Conservation (phyloP, 1,139 yeast species). For the Yamadazyma trypodendri region DNA sequence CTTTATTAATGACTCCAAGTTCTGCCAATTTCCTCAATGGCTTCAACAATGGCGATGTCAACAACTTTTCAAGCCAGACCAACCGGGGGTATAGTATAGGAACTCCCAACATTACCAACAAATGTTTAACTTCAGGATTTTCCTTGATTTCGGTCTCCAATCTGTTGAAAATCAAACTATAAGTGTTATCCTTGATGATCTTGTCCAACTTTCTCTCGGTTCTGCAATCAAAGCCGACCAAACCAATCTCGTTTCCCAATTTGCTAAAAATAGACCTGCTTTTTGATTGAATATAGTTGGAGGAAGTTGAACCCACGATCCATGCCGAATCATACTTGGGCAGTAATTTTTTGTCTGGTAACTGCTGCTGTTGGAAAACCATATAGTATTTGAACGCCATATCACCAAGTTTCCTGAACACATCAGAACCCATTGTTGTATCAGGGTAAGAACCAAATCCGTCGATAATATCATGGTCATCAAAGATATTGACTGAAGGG, state of each 20-base stretch:
- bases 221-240: conserved; percentile 86
- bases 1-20: conserved; percentile 62
- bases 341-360: conserved; percentile 41
- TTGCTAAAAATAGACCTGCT: conserved; percentile 70
- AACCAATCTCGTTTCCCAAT: conserved; percentile 69
- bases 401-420: conserved; percentile 70
- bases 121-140: conserved; percentile 62
- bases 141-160: conserved; percentile 50
- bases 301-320: conserved; percentile 44
- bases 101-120: conserved; percentile 83
- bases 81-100: conserved; percentile 93
- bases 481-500: conserved; percentile 82
- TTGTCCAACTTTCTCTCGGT: conserved; percentile 74
- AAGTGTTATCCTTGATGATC: conserved; percentile 57
- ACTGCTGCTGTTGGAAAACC: conserved; percentile 85
- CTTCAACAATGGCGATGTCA: conserved; percentile 57
- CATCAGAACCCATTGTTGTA: conserved; percentile 65
- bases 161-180: conserved; percentile 60
- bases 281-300: conserved; percentile 63
- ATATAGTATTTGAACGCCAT: conserved; percentile 82
- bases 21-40: conserved; percentile 72
- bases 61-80: conserved; percentile 80
- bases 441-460: conserved; percentile 90
- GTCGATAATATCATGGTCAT: conserved; percentile 92
- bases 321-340: conserved; percentile 50